Evolutionary conservation across 495 filamentous ascomycete genomes (phyloP).

Genomic region (Zalerion maritima): DNA sequence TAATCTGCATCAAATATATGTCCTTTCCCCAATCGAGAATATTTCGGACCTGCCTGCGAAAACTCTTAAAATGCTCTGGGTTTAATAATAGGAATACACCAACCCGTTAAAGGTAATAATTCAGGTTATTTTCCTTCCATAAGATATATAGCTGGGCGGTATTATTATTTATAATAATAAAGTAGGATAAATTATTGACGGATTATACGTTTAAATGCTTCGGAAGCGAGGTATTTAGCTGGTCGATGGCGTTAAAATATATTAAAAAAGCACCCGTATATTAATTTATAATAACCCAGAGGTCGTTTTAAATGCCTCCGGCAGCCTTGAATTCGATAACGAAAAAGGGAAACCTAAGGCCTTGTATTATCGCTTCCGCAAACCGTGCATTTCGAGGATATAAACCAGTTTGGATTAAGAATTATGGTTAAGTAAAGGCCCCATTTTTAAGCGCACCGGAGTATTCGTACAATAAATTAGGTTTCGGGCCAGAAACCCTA

Average conservation of each 20-base stretch:
- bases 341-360: slow-evolving; percentile 8
- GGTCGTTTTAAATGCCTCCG: slow-evolving; percentile 5
- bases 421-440: slow-evolving; percentile 4
- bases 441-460: slow-evolving; percentile 3
- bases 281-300: slow-evolving; percentile 9
- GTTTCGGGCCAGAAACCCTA: slow-evolving; percentile 4
- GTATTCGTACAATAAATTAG: slow-evolving; percentile 4
- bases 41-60: slow-evolving; percentile 6
- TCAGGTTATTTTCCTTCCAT: slow-evolving; percentile 6
- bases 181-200: slow-evolving; percentile 6
- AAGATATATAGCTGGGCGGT: slow-evolving; percentile 4
- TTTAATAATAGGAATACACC: slow-evolving; percentile 5
- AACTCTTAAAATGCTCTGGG: slow-evolving; percentile 6
- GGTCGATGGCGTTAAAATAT: slow-evolving; percentile 6
- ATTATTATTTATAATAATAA: slow-evolving; percentile 5
- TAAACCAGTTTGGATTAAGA: slow-evolving; percentile 4
- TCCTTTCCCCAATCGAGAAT: slow-evolving; percentile 9
- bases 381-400: slow-evolving; percentile 7
- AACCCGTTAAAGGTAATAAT: slow-evolving; percentile 6
- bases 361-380: slow-evolving; percentile 5
- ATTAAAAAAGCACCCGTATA: slow-evolving; percentile 7
- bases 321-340: slow-evolving; percentile 7
- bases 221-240: slow-evolving; percentile 5
- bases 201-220: slow-evolving; percentile 1
- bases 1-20: slow-evolving; percentile 5